phyloP scores from a whole-genome alignment of 2,329 filamentous ascomycete species.

The Knoxdaviesia proteae region DNA sequence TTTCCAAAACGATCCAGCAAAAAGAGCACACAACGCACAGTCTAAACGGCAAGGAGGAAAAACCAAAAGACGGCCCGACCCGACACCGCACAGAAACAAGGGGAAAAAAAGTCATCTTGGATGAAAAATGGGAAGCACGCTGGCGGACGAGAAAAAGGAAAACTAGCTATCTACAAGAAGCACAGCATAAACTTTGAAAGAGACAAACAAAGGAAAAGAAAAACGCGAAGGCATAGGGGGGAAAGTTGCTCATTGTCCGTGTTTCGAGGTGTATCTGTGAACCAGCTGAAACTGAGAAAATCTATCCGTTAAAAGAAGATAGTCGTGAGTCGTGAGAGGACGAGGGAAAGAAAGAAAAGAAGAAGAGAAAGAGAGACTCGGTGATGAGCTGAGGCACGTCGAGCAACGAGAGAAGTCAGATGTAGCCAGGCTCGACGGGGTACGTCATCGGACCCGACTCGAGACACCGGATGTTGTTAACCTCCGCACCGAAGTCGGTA shows the following conservation, averaged over 20 bases:
- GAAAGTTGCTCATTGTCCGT: not conserved
- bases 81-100: no score
- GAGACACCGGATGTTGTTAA: constrained; percentile 34
- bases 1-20: no score
- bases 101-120: not conserved
- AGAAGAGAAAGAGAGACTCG: not conserved
- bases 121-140: not conserved
- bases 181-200: not conserved
- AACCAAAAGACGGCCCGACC: no score
- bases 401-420: not conserved
- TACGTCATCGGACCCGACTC: constrained; percentile 17
- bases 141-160: not conserved
- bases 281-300: no score
- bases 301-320: no score
- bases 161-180: not conserved
- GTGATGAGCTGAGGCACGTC: not conserved
- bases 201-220: not conserved
- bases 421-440: not conserved
- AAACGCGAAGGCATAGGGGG: not conserved
- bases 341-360: constrained; percentile 1
- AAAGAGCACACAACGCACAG: no score
- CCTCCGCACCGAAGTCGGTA: constrained; percentile 64
- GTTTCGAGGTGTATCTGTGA: no score
- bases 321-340: not conserved
- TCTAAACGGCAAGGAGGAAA: no score